These are phyloP conservation scores for Suillus brevipes DNA, from an alignment of 768 basidiomycete species.

Conservation along the genomic window DNA sequence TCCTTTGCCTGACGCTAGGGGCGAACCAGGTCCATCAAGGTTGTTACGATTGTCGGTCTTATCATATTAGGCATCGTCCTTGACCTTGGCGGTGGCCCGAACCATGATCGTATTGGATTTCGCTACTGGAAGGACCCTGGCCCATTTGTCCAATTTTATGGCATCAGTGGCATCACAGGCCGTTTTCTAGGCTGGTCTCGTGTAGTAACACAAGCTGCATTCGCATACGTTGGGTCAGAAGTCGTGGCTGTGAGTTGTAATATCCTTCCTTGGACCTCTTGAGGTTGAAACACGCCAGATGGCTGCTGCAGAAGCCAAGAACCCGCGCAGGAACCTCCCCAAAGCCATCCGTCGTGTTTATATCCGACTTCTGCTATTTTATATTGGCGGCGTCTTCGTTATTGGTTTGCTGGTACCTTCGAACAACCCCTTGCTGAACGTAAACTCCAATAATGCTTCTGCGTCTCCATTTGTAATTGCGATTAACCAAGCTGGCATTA, in stretches of 20 bases:
- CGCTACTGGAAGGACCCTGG: slow-evolving; percentile 56
- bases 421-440: slow-evolving; percentile 41
- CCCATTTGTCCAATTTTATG: slow-evolving; percentile 48
- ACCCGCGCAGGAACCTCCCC: slow-evolving; percentile 46
- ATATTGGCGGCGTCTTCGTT: slow-evolving; percentile 42
- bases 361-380: slow-evolving; percentile 39
- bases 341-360: slow-evolving; percentile 47
- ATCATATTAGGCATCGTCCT: slow-evolving; percentile 48
- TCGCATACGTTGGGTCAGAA: slow-evolving; percentile 62
- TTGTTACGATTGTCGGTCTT: slow-evolving; percentile 46
- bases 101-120: slow-evolving; percentile 50
- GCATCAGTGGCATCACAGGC: slow-evolving; percentile 44
- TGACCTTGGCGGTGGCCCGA: slow-evolving; percentile 57
- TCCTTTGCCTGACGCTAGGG: background rate
- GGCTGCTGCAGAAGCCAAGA: slow-evolving; percentile 50
- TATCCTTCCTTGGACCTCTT: background rate
- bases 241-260: slow-evolving; percentile 38
- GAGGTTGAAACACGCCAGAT: slow-evolving; percentile 25
- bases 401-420: slow-evolving; percentile 53
- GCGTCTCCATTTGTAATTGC: slow-evolving; percentile 62
- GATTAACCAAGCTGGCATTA: slow-evolving; percentile 56
- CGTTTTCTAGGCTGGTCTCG: slow-evolving; percentile 53
- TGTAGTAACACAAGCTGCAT: slow-evolving; percentile 58
- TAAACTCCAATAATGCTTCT: slow-evolving; percentile 40
- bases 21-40: slow-evolving; percentile 48